phyloP scores from a whole-genome alignment of 352 stramenopile genomes.

The Phytophthora pistaciae region DNA sequence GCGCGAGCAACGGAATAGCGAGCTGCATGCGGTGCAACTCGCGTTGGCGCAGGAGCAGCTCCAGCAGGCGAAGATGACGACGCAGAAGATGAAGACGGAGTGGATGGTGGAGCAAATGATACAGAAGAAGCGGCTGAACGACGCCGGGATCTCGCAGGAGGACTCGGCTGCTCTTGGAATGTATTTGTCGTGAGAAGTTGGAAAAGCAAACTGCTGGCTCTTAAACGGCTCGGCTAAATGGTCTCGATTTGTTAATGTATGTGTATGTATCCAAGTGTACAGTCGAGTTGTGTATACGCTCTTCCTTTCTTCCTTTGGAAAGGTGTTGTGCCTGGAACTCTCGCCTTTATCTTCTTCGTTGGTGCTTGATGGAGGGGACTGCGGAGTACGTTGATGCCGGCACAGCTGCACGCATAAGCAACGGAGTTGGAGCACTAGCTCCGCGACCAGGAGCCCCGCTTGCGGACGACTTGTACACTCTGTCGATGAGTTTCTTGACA shows the following conservation, averaged over 20 bases:
- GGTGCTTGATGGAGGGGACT: constrained; percentile 44
- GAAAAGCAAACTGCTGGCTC: constrained; percentile 20
- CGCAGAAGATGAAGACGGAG: constrained; percentile 59
- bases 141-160: constrained; percentile 52
- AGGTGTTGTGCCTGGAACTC: background rate
- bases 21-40: constrained; percentile 57
- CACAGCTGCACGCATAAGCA: constrained; percentile 24
- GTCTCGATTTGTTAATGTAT: constrained; percentile 15
- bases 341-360: constrained; percentile 35
- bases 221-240: constrained; percentile 16
- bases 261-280: constrained; percentile 27
- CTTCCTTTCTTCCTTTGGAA: constrained; percentile 23
- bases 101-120: constrained; percentile 64
- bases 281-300: constrained; percentile 3
- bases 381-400: constrained; percentile 51
- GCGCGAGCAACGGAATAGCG: constrained; percentile 42
- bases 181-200: constrained; percentile 36
- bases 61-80: constrained; percentile 55
- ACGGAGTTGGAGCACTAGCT: constrained; percentile 12
- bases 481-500: constrained; percentile 80
- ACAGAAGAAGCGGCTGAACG: constrained; percentile 59
- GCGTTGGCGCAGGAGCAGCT: constrained; percentile 61
- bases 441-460: constrained; percentile 7
- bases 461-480: constrained; percentile 62
- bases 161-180: constrained; percentile 39